Conservation (phyloP, 768 basidiomycete genomes). For the Dentipellis fragilis region DNA sequence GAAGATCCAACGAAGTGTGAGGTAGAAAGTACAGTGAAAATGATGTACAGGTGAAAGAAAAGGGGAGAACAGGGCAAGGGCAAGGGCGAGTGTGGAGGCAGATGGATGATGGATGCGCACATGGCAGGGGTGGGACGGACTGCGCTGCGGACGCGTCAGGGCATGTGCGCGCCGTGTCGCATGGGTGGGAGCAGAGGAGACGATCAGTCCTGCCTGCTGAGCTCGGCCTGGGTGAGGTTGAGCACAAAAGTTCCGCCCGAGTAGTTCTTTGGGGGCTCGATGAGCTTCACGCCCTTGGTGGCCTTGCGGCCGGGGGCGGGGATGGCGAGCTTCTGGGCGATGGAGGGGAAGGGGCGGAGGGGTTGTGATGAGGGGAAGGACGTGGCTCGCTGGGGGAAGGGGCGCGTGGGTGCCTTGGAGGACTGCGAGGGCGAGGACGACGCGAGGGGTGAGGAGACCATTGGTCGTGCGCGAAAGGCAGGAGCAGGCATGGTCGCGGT, state of each 20-base stretch:
- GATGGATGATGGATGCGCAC: neutral
- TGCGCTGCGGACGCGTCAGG: neutral
- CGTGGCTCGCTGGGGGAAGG: slow-evolving; percentile 14
- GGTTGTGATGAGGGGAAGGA: slow-evolving; percentile 67
- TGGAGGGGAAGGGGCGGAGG: slow-evolving; percentile 67
- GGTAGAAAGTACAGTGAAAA: neutral
- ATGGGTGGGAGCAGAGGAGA: neutral
- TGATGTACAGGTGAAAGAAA: neutral
- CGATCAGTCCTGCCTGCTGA: slow-evolving; percentile 54
- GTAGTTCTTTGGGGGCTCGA: slow-evolving; percentile 68
- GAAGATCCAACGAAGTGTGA: neutral
- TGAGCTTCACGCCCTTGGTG: slow-evolving; percentile 58
- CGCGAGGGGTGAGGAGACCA: slow-evolving; percentile 14
- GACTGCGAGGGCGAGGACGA: neutral
- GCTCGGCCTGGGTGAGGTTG: slow-evolving; percentile 75
- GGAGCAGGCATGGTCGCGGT: slow-evolving; percentile 38
- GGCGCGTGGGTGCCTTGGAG: slow-evolving; percentile 23
- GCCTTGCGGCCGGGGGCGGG: slow-evolving; percentile 10
- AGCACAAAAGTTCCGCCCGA: slow-evolving; percentile 57
- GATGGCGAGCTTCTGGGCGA: slow-evolving; percentile 27
- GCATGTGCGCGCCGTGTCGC: neutral
- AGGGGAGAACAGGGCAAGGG: neutral
- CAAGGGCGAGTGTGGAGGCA: neutral
- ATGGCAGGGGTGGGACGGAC: neutral
- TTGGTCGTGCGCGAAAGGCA: slow-evolving; percentile 23